A percentile compares a stretch with the other conserved stretches of the same genome.
phyloP scores from a whole-genome alignment of 2,329 filamentous ascomycete species.

The Neophaeococcomyces aloes region DNA sequence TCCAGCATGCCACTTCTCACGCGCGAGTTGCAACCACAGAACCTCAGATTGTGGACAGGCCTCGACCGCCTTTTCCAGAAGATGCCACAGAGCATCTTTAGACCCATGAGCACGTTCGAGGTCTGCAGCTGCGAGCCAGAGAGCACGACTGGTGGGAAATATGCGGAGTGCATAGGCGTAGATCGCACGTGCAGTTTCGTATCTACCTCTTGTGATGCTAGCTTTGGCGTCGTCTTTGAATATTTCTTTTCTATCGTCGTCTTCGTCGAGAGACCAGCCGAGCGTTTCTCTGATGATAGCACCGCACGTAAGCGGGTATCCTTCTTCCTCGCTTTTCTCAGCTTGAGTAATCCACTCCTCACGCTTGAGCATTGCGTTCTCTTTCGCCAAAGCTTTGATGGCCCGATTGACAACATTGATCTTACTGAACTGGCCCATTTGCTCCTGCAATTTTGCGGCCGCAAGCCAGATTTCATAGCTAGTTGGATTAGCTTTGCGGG shows the following conservation, averaged over 20 bases:
- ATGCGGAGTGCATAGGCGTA: conserved; percentile 83
- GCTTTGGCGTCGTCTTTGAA: conserved; percentile 89
- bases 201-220: conserved; percentile 69
- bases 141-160: conserved; percentile 75
- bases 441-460: conserved; percentile 75
- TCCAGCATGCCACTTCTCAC: conserved; percentile 85
- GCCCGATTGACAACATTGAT: conserved; percentile 92
- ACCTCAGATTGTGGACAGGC: conserved; percentile 85
- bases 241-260: conserved; percentile 89
- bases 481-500: conserved; percentile 83
- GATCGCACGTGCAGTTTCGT: conserved; percentile 85
- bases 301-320: conserved; percentile 72
- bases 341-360: conserved; percentile 96
- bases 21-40: conserved; percentile 90
- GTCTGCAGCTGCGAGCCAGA: conserved; percentile 86
- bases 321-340: conserved; percentile 88
- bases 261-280: conserved; percentile 85
- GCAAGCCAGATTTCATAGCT: conserved; percentile 97
- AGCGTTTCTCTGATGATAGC: conserved; percentile 88
- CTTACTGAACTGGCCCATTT: conserved; percentile 71
- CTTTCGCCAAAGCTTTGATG: conserved; percentile 74
- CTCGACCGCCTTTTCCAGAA: conserved; percentile 87
- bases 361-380: conserved; percentile 91
- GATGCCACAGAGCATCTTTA: conserved; percentile 68
- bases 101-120: conserved; percentile 82